Evolutionary conservation across 768 basidiomycete genomes (phyloP), one percentile per base, ranked within the genome.

Genomic region (Mycena indigotica): DNA sequence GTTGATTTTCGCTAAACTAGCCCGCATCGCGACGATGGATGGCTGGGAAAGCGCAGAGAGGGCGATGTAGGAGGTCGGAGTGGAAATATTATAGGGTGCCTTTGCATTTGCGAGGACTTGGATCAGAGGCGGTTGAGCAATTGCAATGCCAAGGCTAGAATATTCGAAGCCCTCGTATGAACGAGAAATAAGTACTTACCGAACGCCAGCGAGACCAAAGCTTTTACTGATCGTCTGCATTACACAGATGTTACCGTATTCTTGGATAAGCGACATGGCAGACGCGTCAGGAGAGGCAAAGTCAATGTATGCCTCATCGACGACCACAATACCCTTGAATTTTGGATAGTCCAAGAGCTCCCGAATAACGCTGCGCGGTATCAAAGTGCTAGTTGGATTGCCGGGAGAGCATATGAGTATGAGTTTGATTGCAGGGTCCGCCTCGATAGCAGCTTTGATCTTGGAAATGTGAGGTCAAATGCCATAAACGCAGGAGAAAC

Each of bases 281-380:
- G 87, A 89, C 26, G 79, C 73, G 17, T 77, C 78, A 8, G 78
- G 70, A 0, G 80, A 80, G 0, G 90, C 84, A 66, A 98, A 99
- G 71, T 99, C 97, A 69, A 98, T 90, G 73, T 99, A 98, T 0
- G 97, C 97, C 71, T 99, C 97, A 67, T 99, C 97, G 4, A 98
- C 87, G 26, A 96, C 81, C 35, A 98, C 87, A 59, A 99, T 85
- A 6, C 97, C 97, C 64, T 87, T 92, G 82, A 91, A 98, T 0
- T 79, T 77, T 8, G 85, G 80, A 71, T 91, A 91, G 28, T 94
- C 87, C 24, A 96, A 76, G 16, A 98, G 72, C 10, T 80, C 66
- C 1, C 84, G 81, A 57, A 98, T 77, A 13, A 87, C 80, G 10
- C 80, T 66, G 24, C 95, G 82, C 0, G 93, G 82, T 52, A 98